A percentile compares a stretch with the other conserved stretches of the same genome.
Conservation (phyloP, 805 yeast species). For the Wickerhamomyces xylosicus region DNA sequence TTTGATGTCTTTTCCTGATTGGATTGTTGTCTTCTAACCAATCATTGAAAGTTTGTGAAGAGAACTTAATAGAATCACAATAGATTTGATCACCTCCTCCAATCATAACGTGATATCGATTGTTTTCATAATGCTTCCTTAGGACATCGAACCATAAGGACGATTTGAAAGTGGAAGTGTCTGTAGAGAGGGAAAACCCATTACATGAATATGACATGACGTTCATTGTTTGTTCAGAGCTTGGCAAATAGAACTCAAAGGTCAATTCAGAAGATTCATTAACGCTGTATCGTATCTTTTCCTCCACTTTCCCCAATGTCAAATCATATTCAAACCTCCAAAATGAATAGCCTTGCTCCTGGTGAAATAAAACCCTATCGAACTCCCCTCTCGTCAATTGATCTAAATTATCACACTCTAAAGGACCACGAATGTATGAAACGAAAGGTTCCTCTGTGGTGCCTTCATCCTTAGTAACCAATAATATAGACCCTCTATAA, state of each 20-base stretch:
- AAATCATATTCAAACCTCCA: slow-evolving; percentile 57
- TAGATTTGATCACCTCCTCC: slow-evolving; percentile 98
- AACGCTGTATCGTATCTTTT: slow-evolving; percentile 51
- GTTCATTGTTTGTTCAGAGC: slow-evolving; percentile 59
- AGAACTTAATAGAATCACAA: slow-evolving; percentile 66
- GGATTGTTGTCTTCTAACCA: slow-evolving; percentile 56
- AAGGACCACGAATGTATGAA: slow-evolving; percentile 20
- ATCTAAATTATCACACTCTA: slow-evolving; percentile 7
- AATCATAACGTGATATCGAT: slow-evolving; percentile 81
- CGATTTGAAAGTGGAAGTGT: slow-evolving; percentile 56
- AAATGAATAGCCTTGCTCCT: slow-evolving; percentile 40
- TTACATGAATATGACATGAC: slow-evolving; percentile 80
- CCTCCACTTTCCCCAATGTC: slow-evolving; percentile 38
- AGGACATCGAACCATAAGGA: slow-evolving; percentile 84
- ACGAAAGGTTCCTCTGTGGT: slow-evolving; percentile 26
- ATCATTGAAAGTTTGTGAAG: slow-evolving; percentile 38
- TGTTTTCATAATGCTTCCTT: slow-evolving; percentile 44
- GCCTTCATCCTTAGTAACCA: slow-evolving; percentile 37
- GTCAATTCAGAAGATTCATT: slow-evolving; percentile 30
- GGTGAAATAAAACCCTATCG: slow-evolving; percentile 33
- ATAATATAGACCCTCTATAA: slow-evolving; percentile 60
- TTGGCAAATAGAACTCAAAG: slow-evolving; percentile 65
- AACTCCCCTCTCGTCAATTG: slow-evolving; percentile 31
- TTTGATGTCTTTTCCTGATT: slow-evolving; percentile 31
- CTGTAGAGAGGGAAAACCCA: slow-evolving; percentile 73